Evolutionary conservation across 2,329 filamentous ascomycete species (phyloP).

Genomic region (Fusarium algeriense): DNA sequence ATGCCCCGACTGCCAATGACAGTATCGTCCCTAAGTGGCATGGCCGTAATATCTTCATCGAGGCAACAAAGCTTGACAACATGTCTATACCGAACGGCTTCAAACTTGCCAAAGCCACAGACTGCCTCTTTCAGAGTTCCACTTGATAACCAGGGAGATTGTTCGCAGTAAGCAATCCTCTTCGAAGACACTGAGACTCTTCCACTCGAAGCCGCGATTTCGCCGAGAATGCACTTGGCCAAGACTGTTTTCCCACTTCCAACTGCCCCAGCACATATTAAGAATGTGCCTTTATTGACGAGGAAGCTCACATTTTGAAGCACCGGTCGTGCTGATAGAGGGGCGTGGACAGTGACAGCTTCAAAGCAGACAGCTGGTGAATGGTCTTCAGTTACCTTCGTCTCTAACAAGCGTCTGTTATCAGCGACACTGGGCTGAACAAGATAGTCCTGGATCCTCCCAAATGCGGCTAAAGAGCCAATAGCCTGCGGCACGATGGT

Average conservation of each 20-base stretch:
- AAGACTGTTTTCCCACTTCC: neutral
- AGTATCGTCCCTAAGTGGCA: neutral
- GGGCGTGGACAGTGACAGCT: neutral
- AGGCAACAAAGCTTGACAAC: neutral
- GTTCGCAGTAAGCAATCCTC: neutral
- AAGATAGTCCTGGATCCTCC: neutral
- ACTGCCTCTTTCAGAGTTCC: neutral
- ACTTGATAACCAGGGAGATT: neutral
- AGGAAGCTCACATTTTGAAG: neutral
- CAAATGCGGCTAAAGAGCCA: neutral
- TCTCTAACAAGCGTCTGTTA: rapidly evolving
- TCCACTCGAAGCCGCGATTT: neutral
- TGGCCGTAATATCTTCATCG: neutral
- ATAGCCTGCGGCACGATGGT: neutral
- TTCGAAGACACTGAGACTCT: neutral
- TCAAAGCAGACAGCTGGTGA: neutral
- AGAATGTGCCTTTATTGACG: rapidly evolving
- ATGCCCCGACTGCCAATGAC: neutral
- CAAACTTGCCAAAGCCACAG: neutral
- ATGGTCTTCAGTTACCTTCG: rapidly evolving
- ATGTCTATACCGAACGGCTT: neutral
- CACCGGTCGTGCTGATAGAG: rapidly evolving
- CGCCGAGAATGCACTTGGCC: neutral
- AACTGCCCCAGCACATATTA: neutral
- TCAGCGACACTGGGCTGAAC: neutral